Evolutionary conservation across 129 eudicot genomes (phyloP).

Genomic region (Flaveria sonorensis): DNA sequence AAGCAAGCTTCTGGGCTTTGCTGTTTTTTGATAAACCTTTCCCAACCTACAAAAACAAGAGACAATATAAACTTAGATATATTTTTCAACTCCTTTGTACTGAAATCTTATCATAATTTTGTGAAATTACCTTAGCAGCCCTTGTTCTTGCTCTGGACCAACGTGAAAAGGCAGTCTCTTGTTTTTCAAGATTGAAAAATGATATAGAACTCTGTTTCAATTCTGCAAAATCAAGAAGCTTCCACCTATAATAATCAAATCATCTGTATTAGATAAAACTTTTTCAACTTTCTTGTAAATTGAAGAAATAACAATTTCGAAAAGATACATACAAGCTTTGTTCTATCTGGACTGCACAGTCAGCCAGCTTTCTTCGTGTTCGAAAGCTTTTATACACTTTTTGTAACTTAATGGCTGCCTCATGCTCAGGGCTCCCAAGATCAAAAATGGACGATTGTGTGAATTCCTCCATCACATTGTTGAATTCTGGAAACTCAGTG

Average conservation of each 20-base stretch:
- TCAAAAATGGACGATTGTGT: conserved; percentile 41
- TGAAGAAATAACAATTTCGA: not conserved
- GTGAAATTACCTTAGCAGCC: conserved; percentile 79
- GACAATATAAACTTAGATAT: not conserved
- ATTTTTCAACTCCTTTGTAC: conserved; percentile 1
- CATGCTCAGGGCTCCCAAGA: conserved; percentile 68
- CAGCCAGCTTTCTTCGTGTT: conserved; percentile 93
- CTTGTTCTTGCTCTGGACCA: conserved; percentile 97
- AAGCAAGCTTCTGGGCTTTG: conserved; percentile 74
- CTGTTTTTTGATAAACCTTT: conserved; percentile 66
- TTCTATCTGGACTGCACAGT: conserved; percentile 92
- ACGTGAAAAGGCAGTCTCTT: conserved; percentile 90
- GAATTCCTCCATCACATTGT: conserved; percentile 39
- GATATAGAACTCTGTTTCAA: conserved; percentile 86
- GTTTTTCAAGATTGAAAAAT: conserved; percentile 87
- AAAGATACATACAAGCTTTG: conserved; percentile 71
- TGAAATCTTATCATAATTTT: not conserved
- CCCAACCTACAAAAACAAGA: conserved; percentile 52
- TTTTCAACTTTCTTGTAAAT: not conserved
- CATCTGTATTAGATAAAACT: conserved; percentile 2
- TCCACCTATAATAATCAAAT: conserved; percentile 61
- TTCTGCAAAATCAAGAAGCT: conserved; percentile 88
- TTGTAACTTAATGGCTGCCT: conserved; percentile 92
- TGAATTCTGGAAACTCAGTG: conserved; percentile 41
- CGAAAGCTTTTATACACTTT: conserved; percentile 98